Conservation (phyloP, 2,329 filamentous ascomycete species). For the Cladosporium sphaerospermum region DNA sequence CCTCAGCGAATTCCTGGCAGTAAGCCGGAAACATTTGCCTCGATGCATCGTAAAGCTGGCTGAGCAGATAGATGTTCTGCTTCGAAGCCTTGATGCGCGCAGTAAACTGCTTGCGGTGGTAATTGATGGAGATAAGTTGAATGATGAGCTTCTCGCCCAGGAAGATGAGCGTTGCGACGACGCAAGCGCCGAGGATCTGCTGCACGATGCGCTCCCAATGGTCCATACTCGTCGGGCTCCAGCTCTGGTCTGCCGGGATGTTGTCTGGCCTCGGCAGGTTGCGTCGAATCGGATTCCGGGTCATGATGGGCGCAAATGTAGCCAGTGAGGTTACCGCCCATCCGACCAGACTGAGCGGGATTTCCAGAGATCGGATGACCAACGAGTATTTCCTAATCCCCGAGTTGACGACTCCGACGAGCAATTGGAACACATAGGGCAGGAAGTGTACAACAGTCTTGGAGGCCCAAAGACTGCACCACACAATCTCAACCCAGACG, state of each 20-base stretch:
- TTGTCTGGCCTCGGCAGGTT: constrained; percentile 3
- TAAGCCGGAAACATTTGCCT: constrained; percentile 85
- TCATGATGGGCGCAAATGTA: constrained; percentile 51
- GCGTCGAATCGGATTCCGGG: constrained; percentile 29
- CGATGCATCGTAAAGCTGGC: constrained; percentile 84
- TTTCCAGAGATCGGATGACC: constrained; percentile 52
- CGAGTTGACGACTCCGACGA: constrained; percentile 58
- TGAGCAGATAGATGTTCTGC: constrained; percentile 72
- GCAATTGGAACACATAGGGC: constrained; percentile 54
- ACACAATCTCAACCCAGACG: constrained; percentile 59
- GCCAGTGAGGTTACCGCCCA: constrained; percentile 56
- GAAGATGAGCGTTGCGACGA: constrained; percentile 64
- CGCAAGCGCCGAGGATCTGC: constrained; percentile 59
- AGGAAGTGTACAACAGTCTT: constrained; percentile 55
- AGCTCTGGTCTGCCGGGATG: background rate
- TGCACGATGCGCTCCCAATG: constrained; percentile 53
- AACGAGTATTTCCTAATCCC: constrained; percentile 59
- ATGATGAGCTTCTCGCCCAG: constrained; percentile 73
- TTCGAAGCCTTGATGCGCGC: constrained; percentile 84
- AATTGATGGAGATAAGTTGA: constrained; percentile 77
- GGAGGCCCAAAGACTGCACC: constrained; percentile 57
- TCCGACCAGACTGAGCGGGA: constrained; percentile 54
- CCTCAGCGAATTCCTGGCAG: constrained; percentile 81
- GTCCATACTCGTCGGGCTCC: constrained; percentile 18
- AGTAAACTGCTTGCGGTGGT: constrained; percentile 78